These are phyloP conservation scores for Sugiyamaella neomexicana DNA, from an alignment of 1,139 yeast species.

Conservation along the genomic window DNA sequence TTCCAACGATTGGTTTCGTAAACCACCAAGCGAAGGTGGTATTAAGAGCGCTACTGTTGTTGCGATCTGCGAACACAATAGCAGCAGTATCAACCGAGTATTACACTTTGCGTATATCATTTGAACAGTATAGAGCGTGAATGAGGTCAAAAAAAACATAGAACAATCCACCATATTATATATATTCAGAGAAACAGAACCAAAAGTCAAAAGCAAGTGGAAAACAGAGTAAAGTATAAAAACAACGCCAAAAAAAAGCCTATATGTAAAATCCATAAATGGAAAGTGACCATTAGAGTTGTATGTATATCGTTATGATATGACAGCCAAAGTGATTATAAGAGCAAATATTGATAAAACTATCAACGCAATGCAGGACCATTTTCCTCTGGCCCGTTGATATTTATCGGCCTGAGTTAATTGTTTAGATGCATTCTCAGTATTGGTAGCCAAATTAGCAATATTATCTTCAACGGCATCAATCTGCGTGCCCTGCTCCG, in stretches of 20 bases:
- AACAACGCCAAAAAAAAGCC: no score
- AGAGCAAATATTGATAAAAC: conserved; percentile 47
- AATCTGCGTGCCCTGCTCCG: conserved; percentile 80
- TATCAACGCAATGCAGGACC: conserved; percentile 66
- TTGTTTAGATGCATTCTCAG: conserved; percentile 70
- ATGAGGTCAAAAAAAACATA: background rate
- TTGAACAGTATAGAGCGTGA: background rate
- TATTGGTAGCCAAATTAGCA: conserved; percentile 60
- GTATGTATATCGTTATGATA: background rate
- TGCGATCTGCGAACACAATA: background rate
- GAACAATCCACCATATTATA: no score
- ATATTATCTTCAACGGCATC: conserved; percentile 83
- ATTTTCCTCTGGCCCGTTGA: conserved; percentile 66
- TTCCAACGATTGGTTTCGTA: background rate
- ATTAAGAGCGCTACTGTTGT: background rate
- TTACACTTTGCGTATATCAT: background rate
- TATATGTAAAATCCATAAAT: conserved; percentile 4
- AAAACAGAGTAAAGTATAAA: background rate
- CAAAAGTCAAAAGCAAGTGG: background rate
- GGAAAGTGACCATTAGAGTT: background rate
- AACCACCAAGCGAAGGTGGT: background rate
- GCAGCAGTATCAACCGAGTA: background rate
- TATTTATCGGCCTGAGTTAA: conserved; percentile 71
- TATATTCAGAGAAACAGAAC: no score
- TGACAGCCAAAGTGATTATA: conserved; percentile 5